These are phyloP conservation scores for Coniochaeta hoffmannii DNA, from an alignment of 2,329 filamentous ascomycete species.

Conservation along the genomic window DNA sequence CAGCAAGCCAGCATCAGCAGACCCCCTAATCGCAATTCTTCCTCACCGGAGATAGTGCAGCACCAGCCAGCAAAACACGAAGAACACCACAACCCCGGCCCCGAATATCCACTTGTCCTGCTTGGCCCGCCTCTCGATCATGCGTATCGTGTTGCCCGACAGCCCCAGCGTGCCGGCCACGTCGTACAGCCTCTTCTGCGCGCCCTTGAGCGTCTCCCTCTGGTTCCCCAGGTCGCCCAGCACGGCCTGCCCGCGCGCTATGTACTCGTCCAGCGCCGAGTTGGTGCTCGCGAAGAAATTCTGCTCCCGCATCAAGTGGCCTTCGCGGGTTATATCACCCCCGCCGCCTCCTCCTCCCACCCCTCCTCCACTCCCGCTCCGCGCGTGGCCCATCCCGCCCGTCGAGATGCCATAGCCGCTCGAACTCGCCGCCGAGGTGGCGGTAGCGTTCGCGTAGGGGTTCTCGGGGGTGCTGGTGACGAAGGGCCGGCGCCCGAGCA, in stretches of 20 bases:
- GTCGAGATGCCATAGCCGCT: slow-evolving; percentile 14
- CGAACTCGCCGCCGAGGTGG: slow-evolving; percentile 13
- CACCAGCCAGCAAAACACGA: slow-evolving; percentile 86
- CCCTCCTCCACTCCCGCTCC: slow-evolving; percentile 31
- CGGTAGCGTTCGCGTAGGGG: slow-evolving; percentile 64
- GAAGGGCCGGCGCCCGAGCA: slow-evolving; percentile 80
- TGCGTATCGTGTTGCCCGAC: slow-evolving; percentile 92
- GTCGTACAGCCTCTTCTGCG: slow-evolving; percentile 82
- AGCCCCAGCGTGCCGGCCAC: slow-evolving; percentile 91
- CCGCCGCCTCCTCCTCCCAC: slow-evolving; percentile 21
- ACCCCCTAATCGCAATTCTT: slow-evolving; percentile 6
- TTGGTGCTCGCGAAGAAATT: slow-evolving; percentile 79
- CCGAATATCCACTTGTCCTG: slow-evolving; percentile 99
- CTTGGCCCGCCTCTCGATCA: slow-evolving; percentile 84
- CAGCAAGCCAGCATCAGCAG: too few relatives aligned
- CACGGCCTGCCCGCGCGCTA: slow-evolving; percentile 84
- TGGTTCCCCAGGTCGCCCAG: slow-evolving; percentile 83
- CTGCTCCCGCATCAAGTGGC: slow-evolving; percentile 82
- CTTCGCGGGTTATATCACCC: slow-evolving; percentile 54
- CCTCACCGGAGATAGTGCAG: slow-evolving; percentile 72
- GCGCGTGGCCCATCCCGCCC: slow-evolving; percentile 21
- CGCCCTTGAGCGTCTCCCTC: slow-evolving; percentile 89
- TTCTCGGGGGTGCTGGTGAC: slow-evolving; percentile 79
- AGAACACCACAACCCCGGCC: slow-evolving; percentile 77
- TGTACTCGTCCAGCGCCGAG: slow-evolving; percentile 83